phyloP scores from a whole-genome alignment of 352 stramenopile genomes.

The Pythium periplocum region DNA sequence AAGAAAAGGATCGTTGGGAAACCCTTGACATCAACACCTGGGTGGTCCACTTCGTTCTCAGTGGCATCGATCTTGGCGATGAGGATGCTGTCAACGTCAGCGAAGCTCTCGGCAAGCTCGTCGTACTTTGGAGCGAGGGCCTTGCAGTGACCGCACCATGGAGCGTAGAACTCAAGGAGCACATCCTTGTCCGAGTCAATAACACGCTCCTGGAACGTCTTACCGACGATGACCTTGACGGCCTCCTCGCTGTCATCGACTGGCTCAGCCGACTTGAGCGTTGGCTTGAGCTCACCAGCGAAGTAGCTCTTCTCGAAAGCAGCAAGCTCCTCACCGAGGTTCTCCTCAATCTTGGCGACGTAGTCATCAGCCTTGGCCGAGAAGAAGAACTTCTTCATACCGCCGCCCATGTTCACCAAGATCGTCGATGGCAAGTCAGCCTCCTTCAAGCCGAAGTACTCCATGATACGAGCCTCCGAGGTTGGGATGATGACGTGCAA shows the following conservation, averaged over 20 bases:
- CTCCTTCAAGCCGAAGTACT: slow-evolving; percentile 91
- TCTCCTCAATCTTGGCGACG: slow-evolving; percentile 55
- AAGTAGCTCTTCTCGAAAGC: slow-evolving; percentile 85
- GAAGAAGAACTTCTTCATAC: slow-evolving; percentile 93
- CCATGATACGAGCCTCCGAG: slow-evolving; percentile 87
- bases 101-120: slow-evolving; percentile 85
- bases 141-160: slow-evolving; percentile 82
- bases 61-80: slow-evolving; percentile 96
- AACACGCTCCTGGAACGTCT: slow-evolving; percentile 88
- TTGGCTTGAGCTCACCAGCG: slow-evolving; percentile 77
- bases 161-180: slow-evolving; percentile 75
- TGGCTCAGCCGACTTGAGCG: slow-evolving; percentile 91
- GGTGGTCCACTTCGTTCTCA: slow-evolving; percentile 93
- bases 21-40: slow-evolving; percentile 85
- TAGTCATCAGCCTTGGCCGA: slow-evolving; percentile 70
- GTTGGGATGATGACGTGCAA: slow-evolving; percentile 86
- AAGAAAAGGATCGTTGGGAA: slow-evolving; percentile 97
- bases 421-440: slow-evolving; percentile 83
- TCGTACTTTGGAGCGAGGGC: slow-evolving; percentile 88
- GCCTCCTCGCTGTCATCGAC: slow-evolving; percentile 83
- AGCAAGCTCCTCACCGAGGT: slow-evolving; percentile 43
- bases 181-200: slow-evolving; percentile 87
- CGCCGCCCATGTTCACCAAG: slow-evolving; percentile 87
- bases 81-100: slow-evolving; percentile 87
- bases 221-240: slow-evolving; percentile 92